These are phyloP conservation scores for Phoma sp. DNA, from an alignment of 2,329 filamentous ascomycete genomes.

Conservation along the genomic window DNA sequence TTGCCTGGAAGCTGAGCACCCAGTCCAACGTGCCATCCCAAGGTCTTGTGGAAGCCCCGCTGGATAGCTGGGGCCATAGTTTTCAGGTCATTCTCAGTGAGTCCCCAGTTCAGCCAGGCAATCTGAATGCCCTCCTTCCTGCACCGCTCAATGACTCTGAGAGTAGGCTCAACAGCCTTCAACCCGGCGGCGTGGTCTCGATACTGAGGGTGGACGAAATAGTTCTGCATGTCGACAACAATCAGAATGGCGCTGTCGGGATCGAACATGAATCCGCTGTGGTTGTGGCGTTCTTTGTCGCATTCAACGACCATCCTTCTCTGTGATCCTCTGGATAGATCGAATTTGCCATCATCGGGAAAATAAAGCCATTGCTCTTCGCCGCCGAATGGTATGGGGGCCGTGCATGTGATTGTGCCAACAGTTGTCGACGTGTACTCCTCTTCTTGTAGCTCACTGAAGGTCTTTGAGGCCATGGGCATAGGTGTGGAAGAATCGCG, in stretches of 20 bases:
- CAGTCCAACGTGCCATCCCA: slow-evolving; percentile 51
- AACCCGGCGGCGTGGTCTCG: slow-evolving; percentile 37
- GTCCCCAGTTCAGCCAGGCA: slow-evolving; percentile 52
- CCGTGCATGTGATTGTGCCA: slow-evolving; percentile 44
- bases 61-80: slow-evolving; percentile 51
- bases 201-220: slow-evolving; percentile 47
- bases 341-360: slow-evolving; percentile 50
- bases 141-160: slow-evolving; percentile 50
- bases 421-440: slow-evolving; percentile 22
- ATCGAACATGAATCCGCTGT: slow-evolving; percentile 51
- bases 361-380: slow-evolving; percentile 51
- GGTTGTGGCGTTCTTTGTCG: slow-evolving; percentile 49
- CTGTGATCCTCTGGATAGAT: slow-evolving; percentile 47
- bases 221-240: slow-evolving; percentile 54
- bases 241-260: slow-evolving; percentile 48
- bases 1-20: slow-evolving; percentile 46
- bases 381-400: slow-evolving; percentile 50
- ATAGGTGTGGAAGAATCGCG: background rate
- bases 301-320: slow-evolving; percentile 49
- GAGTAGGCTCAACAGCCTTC: slow-evolving; percentile 44
- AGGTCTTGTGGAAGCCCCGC: slow-evolving; percentile 49
- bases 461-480: slow-evolving; percentile 19
- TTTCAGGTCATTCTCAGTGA: slow-evolving; percentile 47
- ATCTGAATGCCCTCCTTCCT: slow-evolving; percentile 50
- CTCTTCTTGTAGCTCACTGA: slow-evolving; percentile 18